A percentile compares a stretch with the other conserved stretches of the same genome.
Conservation (phyloP, 306 rosid genomes). For the Fagus crenata region DNA sequence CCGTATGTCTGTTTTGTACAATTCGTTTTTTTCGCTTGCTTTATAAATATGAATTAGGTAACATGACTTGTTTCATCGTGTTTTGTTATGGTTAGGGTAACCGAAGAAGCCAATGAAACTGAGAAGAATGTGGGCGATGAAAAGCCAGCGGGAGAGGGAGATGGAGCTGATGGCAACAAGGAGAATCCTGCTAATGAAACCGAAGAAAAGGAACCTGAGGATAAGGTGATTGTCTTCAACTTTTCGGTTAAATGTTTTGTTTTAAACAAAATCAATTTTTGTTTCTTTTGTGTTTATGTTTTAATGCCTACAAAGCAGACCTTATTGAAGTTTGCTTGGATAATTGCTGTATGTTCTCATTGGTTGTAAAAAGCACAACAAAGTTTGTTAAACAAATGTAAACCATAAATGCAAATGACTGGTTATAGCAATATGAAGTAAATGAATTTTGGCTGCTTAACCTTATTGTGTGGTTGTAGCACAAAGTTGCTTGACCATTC, state of each 20-base stretch:
- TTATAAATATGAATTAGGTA: no score
- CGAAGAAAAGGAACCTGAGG: slow-evolving; percentile 85
- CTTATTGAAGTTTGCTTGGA: background rate
- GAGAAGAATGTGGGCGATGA: slow-evolving; percentile 68
- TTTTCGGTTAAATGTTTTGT: background rate
- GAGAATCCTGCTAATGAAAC: slow-evolving; percentile 55
- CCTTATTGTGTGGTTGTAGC: background rate
- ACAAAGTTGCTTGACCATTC: background rate
- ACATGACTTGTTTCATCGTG: background rate
- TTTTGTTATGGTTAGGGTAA: slow-evolving; percentile 40
- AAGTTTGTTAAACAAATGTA: background rate
- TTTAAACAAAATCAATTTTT: background rate
- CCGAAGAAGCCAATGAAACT: slow-evolving; percentile 65
- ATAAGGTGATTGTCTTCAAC: slow-evolving; percentile 48
- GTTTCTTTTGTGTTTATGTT: background rate
- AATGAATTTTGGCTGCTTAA: background rate
- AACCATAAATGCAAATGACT: no score
- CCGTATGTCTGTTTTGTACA: no score
- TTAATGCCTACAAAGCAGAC: background rate
- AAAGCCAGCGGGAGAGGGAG: slow-evolving; percentile 69
- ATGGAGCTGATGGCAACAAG: slow-evolving; percentile 48
- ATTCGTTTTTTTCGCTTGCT: no score
- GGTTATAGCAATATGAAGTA: background rate
- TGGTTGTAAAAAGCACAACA: background rate
- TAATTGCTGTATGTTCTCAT: background rate